These are phyloP conservation scores for Pisolithus marmoratus DNA, from an alignment of 768 basidiomycete species.

Conservation along the genomic window DNA sequence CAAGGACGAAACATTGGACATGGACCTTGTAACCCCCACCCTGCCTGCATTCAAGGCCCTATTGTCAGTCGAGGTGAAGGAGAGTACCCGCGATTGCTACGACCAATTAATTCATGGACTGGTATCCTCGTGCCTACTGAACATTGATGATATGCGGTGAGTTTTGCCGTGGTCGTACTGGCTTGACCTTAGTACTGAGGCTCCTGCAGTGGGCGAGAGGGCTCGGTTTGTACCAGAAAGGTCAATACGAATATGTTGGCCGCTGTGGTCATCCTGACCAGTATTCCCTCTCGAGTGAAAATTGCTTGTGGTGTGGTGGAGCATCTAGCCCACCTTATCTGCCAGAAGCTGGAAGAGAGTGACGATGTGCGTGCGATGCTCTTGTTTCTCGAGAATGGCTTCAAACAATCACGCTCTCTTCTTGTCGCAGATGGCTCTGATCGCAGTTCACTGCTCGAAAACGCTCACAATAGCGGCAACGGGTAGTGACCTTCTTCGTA, in stretches of 20 bases:
- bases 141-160: constrained; percentile 90
- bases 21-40: constrained; percentile 76
- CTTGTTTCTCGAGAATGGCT: not conserved
- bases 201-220: constrained; percentile 67
- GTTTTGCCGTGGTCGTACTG: constrained; percentile 66
- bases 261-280: constrained; percentile 78
- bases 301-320: constrained; percentile 74
- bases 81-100: constrained; percentile 47
- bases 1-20: constrained; percentile 76
- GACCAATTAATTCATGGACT: constrained; percentile 67
- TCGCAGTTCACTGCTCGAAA: constrained; percentile 85
- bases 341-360: constrained; percentile 67
- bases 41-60: constrained; percentile 75
- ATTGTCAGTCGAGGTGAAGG: constrained; percentile 43
- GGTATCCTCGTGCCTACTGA: constrained; percentile 77
- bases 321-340: constrained; percentile 78
- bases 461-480: constrained; percentile 74
- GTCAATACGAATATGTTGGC: constrained; percentile 88
- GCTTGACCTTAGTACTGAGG: constrained; percentile 1
- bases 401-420: not conserved
- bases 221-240: constrained; percentile 71
- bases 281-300: constrained; percentile 59
- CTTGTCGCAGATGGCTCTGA: constrained; percentile 58
- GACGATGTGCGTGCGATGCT: constrained; percentile 50
- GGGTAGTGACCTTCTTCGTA: constrained; percentile 60